Percentiles rank a stretch among this genome's conserved stretches.
These are phyloP conservation scores for Hibiscus tridactylites DNA, from an alignment of 345 rosid species.

Conservation along the genomic window DNA sequence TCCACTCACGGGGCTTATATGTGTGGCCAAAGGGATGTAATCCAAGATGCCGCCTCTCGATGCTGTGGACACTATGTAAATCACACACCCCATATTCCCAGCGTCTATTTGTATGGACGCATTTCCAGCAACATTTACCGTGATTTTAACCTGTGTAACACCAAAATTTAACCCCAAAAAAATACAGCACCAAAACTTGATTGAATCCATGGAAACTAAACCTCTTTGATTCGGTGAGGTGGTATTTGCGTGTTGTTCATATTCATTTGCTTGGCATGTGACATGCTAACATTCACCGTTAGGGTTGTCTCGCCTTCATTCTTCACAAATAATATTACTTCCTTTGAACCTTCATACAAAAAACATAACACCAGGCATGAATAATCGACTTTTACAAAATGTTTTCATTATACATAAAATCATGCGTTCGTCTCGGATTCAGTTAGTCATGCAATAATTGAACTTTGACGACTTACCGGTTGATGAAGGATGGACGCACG, in stretches of 20 bases:
- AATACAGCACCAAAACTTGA: too few relatives aligned
- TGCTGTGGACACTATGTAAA: constrained; percentile 13
- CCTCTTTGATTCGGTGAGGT: constrained; percentile 20
- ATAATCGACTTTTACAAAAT: not conserved
- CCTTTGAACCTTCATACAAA: constrained; percentile 20
- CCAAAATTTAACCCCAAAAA: not conserved
- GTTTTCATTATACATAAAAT: too few relatives aligned
- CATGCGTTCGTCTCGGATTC: too few relatives aligned
- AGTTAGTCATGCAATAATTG: not conserved
- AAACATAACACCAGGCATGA: not conserved
- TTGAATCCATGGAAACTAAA: constrained; percentile 2
- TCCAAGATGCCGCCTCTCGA: constrained; percentile 14
- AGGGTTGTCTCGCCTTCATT: constrained; percentile 26
- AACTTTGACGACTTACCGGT: not conserved
- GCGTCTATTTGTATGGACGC: constrained; percentile 22
- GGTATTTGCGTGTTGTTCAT: constrained; percentile 4
- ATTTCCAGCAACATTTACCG: constrained; percentile 10
- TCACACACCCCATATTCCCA: constrained; percentile 26
- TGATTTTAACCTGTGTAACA: constrained; percentile 27
- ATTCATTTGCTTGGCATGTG: not conserved
- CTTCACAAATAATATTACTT: constrained; percentile 22
- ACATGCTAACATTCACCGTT: constrained; percentile 13
- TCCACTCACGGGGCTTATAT: constrained; percentile 43
- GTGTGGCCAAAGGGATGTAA: not conserved
- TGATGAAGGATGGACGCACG: constrained; percentile 8